These are phyloP conservation scores for Podosphaera xanthii DNA, from an alignment of 2,329 filamentous ascomycete genomes.

Conservation along the genomic window DNA sequence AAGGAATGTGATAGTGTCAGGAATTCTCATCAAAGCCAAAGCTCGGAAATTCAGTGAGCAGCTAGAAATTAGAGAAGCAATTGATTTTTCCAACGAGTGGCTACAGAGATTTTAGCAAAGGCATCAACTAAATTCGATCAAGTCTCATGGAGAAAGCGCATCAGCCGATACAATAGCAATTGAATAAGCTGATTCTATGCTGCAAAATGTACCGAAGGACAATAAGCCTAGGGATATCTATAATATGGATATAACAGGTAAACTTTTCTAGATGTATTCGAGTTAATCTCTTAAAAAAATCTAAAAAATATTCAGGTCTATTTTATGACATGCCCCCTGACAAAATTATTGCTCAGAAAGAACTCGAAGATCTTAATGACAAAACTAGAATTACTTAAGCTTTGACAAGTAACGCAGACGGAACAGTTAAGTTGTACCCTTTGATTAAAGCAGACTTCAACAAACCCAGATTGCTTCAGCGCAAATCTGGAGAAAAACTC, in stretches of 20 bases:
- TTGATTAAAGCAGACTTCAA: not conserved
- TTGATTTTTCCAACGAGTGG: not conserved
- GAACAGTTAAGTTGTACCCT: not conserved
- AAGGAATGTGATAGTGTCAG: not conserved
- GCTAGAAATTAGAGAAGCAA: not conserved
- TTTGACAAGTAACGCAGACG: not conserved
- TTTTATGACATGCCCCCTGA: not conserved
- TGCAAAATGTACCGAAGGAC: not conserved
- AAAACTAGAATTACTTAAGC: not conserved
- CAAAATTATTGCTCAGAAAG: not conserved
- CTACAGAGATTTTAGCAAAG: not conserved
- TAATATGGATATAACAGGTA: not conserved
- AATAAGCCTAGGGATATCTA: not conserved
- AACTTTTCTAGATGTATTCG: not conserved
- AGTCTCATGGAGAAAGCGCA: not conserved
- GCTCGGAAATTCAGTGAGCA: not conserved
- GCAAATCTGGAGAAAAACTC: not conserved
- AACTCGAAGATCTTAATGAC: not conserved
- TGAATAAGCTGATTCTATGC: not conserved
- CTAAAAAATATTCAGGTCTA: not conserved
- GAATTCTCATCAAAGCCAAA: not conserved
- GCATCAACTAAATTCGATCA: not conserved
- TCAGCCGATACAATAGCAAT: not conserved
- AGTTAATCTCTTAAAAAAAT: not conserved
- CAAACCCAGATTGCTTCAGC: not conserved